Conservation (phyloP, 257 asterid species). For the Solanum piurae region DNA sequence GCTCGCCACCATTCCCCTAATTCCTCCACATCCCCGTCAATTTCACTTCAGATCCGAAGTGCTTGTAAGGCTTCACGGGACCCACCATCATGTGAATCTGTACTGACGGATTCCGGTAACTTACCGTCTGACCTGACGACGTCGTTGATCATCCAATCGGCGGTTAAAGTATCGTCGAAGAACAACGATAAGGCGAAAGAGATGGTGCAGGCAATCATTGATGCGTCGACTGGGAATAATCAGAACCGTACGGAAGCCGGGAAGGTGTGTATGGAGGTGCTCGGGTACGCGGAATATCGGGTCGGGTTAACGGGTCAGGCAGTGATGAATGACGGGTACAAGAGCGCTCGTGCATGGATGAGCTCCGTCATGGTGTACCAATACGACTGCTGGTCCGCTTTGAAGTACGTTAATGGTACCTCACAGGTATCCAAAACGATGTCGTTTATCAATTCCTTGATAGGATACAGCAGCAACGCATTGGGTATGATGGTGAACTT, state of each 20-base stretch:
- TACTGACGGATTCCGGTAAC: slow-evolving; percentile 14
- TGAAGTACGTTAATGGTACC: slow-evolving; percentile 43
- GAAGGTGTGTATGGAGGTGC: slow-evolving; percentile 25
- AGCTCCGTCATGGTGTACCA: slow-evolving; percentile 44
- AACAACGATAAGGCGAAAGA: slow-evolving; percentile 21
- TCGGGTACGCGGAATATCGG: slow-evolving; percentile 31
- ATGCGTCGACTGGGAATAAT: slow-evolving; percentile 23
- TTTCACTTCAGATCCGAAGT: slow-evolving; percentile 6
- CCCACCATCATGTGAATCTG: slow-evolving; percentile 22
- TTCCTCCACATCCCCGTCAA: slow-evolving; percentile 2
- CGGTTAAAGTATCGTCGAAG: slow-evolving; percentile 16
- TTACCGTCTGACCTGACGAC: slow-evolving; percentile 22
- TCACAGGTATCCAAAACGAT: slow-evolving; percentile 18
- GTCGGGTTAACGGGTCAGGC: slow-evolving; percentile 9
- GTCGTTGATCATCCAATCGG: slow-evolving; percentile 28
- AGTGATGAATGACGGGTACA: slow-evolving; percentile 9
- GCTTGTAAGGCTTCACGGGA: slow-evolving; percentile 56
- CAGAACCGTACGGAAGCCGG: slow-evolving; percentile 40
- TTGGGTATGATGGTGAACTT: slow-evolving; percentile 41
- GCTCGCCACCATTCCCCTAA: slow-evolving; percentile 1
- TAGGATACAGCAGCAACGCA: slow-evolving; percentile 25
- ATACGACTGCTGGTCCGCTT: slow-evolving; percentile 52
- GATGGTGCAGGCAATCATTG: slow-evolving; percentile 28
- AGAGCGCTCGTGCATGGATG: slow-evolving; percentile 71
- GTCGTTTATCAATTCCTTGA: slow-evolving; percentile 28